phyloP scores from a whole-genome alignment of 176 grass and related monocot genomes.

The Paspalum notatum region DNA sequence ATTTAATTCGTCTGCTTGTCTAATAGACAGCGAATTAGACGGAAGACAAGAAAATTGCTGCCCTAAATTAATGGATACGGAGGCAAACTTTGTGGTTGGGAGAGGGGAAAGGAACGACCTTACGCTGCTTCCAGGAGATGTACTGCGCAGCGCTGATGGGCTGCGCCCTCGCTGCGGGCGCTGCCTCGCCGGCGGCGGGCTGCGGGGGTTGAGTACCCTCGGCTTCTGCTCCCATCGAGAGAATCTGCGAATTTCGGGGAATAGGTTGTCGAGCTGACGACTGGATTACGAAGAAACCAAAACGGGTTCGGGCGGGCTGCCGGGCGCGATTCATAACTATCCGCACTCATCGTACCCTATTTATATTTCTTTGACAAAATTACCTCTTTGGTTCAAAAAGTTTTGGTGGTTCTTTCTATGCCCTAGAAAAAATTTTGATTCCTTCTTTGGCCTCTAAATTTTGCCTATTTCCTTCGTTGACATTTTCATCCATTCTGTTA shows the following conservation, averaged over 20 bases:
- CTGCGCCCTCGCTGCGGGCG: constrained; percentile 3
- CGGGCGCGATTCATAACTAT: no score
- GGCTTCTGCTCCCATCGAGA: constrained; percentile 48
- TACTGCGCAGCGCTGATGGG: constrained; percentile 66
- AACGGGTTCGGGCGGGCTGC: no score
- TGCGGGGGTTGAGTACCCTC: constrained; percentile 19
- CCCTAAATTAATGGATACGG: constrained; percentile 1
- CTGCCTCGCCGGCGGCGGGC: neutral
- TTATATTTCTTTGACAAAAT: no score
- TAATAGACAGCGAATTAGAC: neutral
- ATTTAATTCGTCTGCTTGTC: neutral
- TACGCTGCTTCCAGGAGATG: constrained; percentile 84
- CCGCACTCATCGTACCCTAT: no score
- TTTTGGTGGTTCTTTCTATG: no score
- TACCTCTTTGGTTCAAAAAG: no score
- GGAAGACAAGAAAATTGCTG: neutral
- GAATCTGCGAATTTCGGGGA: constrained; percentile 4
- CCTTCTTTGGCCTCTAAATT: no score
- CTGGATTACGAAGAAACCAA: neutral
- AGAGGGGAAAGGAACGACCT: constrained; percentile 42
- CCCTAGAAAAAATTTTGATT: no score
- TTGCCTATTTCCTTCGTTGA: no score
- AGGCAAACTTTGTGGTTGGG: neutral
- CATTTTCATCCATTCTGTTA: no score
- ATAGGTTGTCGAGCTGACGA: neutral